A percentile compares a stretch with the other conserved stretches of the same genome.
Conservation (phyloP, 306 rosid genomes). For the Sechiopsis laciniata region DNA sequence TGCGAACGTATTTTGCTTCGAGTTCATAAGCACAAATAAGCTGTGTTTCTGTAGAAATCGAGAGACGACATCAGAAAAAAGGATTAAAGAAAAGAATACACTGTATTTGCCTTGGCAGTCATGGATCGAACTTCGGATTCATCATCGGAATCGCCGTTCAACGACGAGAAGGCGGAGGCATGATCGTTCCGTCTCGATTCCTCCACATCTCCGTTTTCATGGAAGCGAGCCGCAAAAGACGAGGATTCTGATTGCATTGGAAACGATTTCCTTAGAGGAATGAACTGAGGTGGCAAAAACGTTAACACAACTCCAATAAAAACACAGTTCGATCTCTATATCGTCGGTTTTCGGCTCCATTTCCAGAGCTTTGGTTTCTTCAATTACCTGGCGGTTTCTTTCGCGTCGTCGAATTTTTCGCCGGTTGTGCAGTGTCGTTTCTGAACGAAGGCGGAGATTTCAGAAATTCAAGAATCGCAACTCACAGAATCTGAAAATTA, state of each 20-base stretch:
- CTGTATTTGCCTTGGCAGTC: conserved; percentile 47
- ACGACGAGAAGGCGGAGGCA: conserved; percentile 41
- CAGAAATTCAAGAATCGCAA: not conserved
- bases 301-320: not conserved
- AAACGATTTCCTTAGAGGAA: conserved; percentile 14
- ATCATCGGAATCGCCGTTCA: conserved; percentile 32
- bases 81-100: not conserved
- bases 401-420: conserved; percentile 4
- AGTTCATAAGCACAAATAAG: not conserved
- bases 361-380: conserved; percentile 39
- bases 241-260: conserved; percentile 49
- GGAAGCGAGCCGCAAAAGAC: conserved; percentile 49
- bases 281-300: not conserved
- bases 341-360: conserved; percentile 29
- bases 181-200: conserved; percentile 32
- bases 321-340: not conserved
- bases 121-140: conserved; percentile 57
- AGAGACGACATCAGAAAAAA: not conserved
- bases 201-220: conserved; percentile 47
- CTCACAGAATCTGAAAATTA: not conserved
- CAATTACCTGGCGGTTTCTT: conserved; percentile 19
- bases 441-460: conserved; percentile 6
- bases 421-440: conserved; percentile 9
- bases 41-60: not conserved
- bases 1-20: not conserved